A percentile compares a stretch with the other conserved stretches of the same genome.
Evolutionary conservation across 768 basidiomycete genomes (phyloP).

Genomic region (Gymnopilus junonius): DNA sequence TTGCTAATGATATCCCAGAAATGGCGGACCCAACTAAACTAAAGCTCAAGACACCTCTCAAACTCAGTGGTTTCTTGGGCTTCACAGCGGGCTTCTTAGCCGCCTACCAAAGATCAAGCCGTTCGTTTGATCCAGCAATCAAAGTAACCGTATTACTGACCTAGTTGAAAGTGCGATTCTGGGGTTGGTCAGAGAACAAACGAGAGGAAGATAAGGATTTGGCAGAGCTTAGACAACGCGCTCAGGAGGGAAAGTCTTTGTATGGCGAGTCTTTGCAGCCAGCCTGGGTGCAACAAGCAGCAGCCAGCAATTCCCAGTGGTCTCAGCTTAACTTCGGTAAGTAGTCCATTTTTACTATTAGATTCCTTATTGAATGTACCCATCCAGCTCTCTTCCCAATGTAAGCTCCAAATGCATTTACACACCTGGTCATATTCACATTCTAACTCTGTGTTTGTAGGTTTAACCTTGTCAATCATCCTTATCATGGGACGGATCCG

Average conservation of each 20-base stretch:
- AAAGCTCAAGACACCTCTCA: constrained; percentile 40
- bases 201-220: constrained; percentile 80
- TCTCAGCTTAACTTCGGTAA: constrained; percentile 92
- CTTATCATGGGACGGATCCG: constrained; percentile 82
- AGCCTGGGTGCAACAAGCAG: constrained; percentile 84
- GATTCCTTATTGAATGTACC: neutral
- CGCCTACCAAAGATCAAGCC: constrained; percentile 88
- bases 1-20: constrained; percentile 36
- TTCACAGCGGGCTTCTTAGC: constrained; percentile 91
- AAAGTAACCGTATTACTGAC: constrained; percentile 6
- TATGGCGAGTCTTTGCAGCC: constrained; percentile 87
- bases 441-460: constrained; percentile 41
- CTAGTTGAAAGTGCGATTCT: constrained; percentile 74
- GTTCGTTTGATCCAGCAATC: constrained; percentile 51
- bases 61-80: constrained; percentile 76
- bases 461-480: constrained; percentile 96
- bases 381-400: constrained; percentile 72
- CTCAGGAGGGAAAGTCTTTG: constrained; percentile 78
- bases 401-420: constrained; percentile 42
- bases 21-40: constrained; percentile 50
- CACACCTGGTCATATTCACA: constrained; percentile 7
- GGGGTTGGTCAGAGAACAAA: constrained; percentile 93
- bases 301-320: constrained; percentile 87
- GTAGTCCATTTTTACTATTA: constrained; percentile 30
- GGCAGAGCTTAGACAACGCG: constrained; percentile 76